Conservation (phyloP, 768 basidiomycete genomes). For the Auriscalpium vulgare region DNA sequence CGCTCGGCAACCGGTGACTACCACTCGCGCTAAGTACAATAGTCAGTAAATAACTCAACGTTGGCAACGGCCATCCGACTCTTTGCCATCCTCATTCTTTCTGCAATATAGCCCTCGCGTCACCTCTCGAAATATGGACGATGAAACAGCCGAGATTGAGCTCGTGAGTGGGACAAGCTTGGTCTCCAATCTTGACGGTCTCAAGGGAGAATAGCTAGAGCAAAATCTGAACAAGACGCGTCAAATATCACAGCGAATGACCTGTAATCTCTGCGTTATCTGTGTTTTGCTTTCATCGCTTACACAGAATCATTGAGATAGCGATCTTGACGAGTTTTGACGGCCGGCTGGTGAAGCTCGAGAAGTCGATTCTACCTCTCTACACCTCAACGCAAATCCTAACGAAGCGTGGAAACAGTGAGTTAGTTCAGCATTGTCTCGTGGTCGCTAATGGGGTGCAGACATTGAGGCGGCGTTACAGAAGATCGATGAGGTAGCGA, state of each 20-base stretch:
- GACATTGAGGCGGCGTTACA: conserved; percentile 75
- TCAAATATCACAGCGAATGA: conserved; percentile 83
- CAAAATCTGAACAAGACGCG: conserved; percentile 83
- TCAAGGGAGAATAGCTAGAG: conserved; percentile 46
- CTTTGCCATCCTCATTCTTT: too few relatives aligned
- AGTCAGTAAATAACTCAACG: too few relatives aligned
- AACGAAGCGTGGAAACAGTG: conserved; percentile 66
- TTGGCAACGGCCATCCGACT: too few relatives aligned
- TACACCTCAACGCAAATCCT: conserved; percentile 71
- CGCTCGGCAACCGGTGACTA: too few relatives aligned
- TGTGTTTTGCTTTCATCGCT: not conserved
- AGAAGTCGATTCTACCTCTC: conserved; percentile 80
- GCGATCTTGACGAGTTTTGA: conserved; percentile 83
- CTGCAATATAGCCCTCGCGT: too few relatives aligned
- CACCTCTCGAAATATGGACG: conserved; percentile 28
- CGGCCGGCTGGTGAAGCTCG: conserved; percentile 70
- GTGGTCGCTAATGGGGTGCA: conserved; percentile 20
- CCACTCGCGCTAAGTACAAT: too few relatives aligned
- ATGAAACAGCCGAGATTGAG: conserved; percentile 72
- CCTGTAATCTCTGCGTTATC: conserved; percentile 41
- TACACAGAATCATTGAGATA: conserved; percentile 29
- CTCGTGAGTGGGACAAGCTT: conserved; percentile 32
- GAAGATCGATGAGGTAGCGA: conserved; percentile 75
- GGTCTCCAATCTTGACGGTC: not conserved
- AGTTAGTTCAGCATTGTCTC: conserved; percentile 20